Evolutionary conservation across 2,329 filamentous ascomycete species (phyloP).

Genomic region (Ceratocystis lukuohia): DNA sequence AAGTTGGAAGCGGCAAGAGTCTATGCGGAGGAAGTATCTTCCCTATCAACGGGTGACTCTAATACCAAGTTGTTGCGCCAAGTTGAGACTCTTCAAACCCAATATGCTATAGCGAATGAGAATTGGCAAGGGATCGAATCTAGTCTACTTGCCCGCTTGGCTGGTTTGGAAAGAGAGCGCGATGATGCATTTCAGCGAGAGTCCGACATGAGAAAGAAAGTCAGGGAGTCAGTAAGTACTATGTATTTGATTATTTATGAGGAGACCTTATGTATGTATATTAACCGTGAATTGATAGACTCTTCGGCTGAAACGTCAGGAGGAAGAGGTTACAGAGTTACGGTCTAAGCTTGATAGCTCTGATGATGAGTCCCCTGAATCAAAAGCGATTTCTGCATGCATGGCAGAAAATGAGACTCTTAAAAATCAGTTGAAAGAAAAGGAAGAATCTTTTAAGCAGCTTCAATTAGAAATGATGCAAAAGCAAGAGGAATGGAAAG

Average conservation of each 20-base stretch:
- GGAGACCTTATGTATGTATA: not conserved
- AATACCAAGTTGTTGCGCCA: slow-evolving; percentile 85
- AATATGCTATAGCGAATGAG: slow-evolving; percentile 85
- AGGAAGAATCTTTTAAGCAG: not conserved
- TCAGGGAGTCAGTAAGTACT: slow-evolving; percentile 61
- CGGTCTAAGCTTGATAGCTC: slow-evolving; percentile 29
- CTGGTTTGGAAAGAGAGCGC: slow-evolving; percentile 73
- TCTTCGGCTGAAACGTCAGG: slow-evolving; percentile 43
- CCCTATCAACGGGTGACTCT: slow-evolving; percentile 64
- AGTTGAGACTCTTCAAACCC: slow-evolving; percentile 87
- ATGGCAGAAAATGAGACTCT: slow-evolving; percentile 5
- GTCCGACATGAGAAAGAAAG: slow-evolving; percentile 76
- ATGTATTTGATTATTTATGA: not conserved
- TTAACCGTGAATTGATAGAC: not conserved
- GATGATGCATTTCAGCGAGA: slow-evolving; percentile 77
- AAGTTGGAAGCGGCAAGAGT: slow-evolving; percentile 80
- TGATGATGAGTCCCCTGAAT: not conserved
- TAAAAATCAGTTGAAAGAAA: slow-evolving; percentile 1
- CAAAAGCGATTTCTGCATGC: not conserved
- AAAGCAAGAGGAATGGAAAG: slow-evolving; percentile 6
- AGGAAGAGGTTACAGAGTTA: slow-evolving; percentile 69
- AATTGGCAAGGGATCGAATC: slow-evolving; percentile 97
- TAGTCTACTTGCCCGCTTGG: slow-evolving; percentile 63
- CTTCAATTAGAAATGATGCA: slow-evolving; percentile 11
- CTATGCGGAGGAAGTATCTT: slow-evolving; percentile 78